Evolutionary conservation across 1,284 basidiomycete species (phyloP), one percentile per base, ranked within the genome.

Genomic region (Austroboletus niveus): DNA sequence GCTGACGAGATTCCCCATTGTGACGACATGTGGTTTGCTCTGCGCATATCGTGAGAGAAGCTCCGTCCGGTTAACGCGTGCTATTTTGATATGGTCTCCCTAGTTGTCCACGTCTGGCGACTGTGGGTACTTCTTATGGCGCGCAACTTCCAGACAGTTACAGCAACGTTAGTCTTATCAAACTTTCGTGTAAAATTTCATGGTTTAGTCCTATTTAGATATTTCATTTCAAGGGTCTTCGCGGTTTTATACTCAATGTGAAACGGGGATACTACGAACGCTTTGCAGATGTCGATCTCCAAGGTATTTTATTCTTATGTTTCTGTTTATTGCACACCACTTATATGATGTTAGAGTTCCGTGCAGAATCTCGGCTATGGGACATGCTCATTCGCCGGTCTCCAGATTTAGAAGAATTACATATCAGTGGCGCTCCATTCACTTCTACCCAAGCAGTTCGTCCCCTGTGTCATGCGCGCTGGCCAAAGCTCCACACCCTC

Each of bases 1-100:
- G 83, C 77, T 5, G 81, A 85, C 48, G 85, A 86, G 59, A 68
- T 80, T 32, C 78, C 85, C 3, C 78, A 75, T 35, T 72, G 80
- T 54, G 87, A 89, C 56, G 80, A 84, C 55, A 84, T 89, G 82
- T 89, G 86, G 86, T 78, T 84, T 54, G 79, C 81, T 49, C 71
- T 89, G 57, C 78, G 84, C 35, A 66, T 77, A 51, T 80, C 78
- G 87, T 88, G 64, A 61, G 79, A 71, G 14, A 34, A 22, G 31
- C 7, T 14, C 41, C 12, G 9, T 45, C 35, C 6, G 15, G 27
- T 20, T 20, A 52, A 11, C 47, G 20, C 30, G 24, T 15, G 36
- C 31, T 20, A 15, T 42, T 40, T 47, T 49, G 40, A 53, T 48
- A 14, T 15, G 20, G 46, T 35, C 29, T 45, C 20, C 9, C 10